Conservation (phyloP, 2,329 filamentous ascomycete species). For the Diaporthe sp. region DNA sequence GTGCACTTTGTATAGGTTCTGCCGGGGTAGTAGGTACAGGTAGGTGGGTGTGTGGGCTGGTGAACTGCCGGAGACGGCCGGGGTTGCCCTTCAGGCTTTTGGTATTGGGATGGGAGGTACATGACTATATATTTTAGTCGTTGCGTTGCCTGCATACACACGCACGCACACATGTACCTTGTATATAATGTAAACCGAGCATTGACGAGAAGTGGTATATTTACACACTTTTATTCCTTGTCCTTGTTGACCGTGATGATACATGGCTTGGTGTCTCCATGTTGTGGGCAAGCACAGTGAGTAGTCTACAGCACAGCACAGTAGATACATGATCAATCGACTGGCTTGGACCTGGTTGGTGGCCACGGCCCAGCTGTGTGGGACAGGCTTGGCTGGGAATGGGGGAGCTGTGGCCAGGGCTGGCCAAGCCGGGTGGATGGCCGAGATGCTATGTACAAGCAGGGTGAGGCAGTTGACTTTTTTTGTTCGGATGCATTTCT, state of each 20-base stretch:
- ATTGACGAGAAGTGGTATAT: too few species aligned
- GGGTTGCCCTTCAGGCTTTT: too few species aligned
- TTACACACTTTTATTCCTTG: not conserved
- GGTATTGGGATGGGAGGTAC: too few species aligned
- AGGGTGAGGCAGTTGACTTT: not conserved
- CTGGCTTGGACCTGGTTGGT: not conserved
- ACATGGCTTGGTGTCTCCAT: not conserved
- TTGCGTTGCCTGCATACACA: too few species aligned
- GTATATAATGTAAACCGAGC: too few species aligned
- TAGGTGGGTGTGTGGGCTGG: too few species aligned
- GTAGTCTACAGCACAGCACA: not conserved
- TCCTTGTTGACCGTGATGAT: not conserved
- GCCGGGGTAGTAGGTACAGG: too few species aligned
- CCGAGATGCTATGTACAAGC: not conserved
- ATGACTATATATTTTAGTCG: too few species aligned
- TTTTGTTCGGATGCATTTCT: not conserved
- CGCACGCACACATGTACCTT: too few species aligned
- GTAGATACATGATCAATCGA: not conserved
- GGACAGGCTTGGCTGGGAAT: not conserved
- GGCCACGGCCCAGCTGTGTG: not conserved
- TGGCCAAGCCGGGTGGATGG: slow-evolving; percentile 2
- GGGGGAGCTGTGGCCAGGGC: not conserved
- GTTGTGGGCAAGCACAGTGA: not conserved
- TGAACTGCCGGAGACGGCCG: too few species aligned
- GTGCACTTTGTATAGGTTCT: not conserved